A percentile compares a stretch with the other conserved stretches of the same genome.
These are phyloP conservation scores for Eucalyptus melliodora DNA, from an alignment of 345 rosid species.

Conservation along the genomic window DNA sequence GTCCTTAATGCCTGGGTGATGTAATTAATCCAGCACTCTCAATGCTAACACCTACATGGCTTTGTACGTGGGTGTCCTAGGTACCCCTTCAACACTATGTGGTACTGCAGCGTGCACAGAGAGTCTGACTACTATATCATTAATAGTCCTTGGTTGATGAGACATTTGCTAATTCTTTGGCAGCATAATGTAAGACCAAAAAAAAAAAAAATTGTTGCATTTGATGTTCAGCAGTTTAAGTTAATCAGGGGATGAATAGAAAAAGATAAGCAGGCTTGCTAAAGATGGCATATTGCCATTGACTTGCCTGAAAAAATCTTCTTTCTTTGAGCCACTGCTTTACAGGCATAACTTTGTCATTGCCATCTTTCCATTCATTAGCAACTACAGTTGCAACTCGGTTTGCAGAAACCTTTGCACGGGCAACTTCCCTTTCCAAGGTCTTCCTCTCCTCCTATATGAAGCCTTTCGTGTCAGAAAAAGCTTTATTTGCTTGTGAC, in stretches of 20 bases:
- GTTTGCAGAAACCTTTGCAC: slow-evolving; percentile 35
- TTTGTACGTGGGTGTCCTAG: not conserved
- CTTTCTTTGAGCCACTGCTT: slow-evolving; percentile 41
- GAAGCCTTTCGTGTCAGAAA: slow-evolving; percentile 3
- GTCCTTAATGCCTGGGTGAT: not conserved
- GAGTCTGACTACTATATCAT: not conserved
- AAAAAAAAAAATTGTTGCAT: not conserved
- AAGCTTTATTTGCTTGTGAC: not conserved
- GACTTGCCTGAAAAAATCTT: slow-evolving; percentile 24
- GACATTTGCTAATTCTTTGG: not conserved
- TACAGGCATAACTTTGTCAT: slow-evolving; percentile 45
- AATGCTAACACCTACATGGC: not conserved
- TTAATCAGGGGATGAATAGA: not conserved
- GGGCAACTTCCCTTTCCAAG: slow-evolving; percentile 37
- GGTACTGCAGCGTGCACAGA: not conserved
- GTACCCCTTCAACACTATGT: not conserved
- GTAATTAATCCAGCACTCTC: not conserved
- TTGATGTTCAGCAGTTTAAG: not conserved
- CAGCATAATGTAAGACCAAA: not conserved
- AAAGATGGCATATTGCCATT: not conserved
- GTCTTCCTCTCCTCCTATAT: slow-evolving; percentile 31
- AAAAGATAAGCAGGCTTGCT: not conserved
- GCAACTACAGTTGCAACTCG: slow-evolving; percentile 43
- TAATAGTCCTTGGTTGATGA: not conserved
- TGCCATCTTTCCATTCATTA: slow-evolving; percentile 42